Base-by-base conservation (phyloP, 441 rosid genomes). In the Euphorbia celastroides region DNA sequence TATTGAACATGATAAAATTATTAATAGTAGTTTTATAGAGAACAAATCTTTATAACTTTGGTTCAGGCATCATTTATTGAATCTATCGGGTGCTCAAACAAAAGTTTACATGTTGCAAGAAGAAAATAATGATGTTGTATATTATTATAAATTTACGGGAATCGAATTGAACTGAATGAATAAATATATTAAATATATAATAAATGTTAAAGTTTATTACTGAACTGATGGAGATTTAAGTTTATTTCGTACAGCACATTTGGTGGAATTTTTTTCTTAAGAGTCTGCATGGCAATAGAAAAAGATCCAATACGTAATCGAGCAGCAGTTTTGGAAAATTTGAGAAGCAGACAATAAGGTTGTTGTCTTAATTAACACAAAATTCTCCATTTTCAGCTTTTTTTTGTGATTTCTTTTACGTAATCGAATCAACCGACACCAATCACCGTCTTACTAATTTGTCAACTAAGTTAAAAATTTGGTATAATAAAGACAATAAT, bases 241-340 rank as follows among this genome's bases (percentile, higher is more conserved):
- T 42, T 12, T 12, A 51, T 52, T 2, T 30, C 22, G 30, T 32
- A 20, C 34, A 30, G n/a, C n/a, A n/a, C n/a, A n/a, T n/a, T n/a
- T n/a, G n/a, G n/a, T n/a, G n/a, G n/a, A n/a, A n/a, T n/a, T n/a
- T n/a, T 3, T 1, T 3, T 7, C 1, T 1, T 9, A 9, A 7
- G 12, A 14, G 8, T n/a, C 13, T 38, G 28, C 52, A 16, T 30
- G 7, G 20, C 46, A 57, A 5, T 25, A n/a, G n/a, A n/a, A n/a
- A n/a, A n/a, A n/a, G 50, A 44, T 3, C n/a, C n/a, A 44, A 44
- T 10, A 38, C 38, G 32, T 22, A 50, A 28, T 5, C 17, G 25
- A 28, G 65, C 65, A 60, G 59, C 23, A 50, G 51, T 32, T 60
- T 27, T 68, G 19, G 66, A 60, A 60, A 68, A 28, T 23, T 26